Percentiles rank a stretch among this genome's conserved stretches.
phyloP scores from a whole-genome alignment of 2,329 filamentous ascomycete species.

The Diaporthe vexans region DNA sequence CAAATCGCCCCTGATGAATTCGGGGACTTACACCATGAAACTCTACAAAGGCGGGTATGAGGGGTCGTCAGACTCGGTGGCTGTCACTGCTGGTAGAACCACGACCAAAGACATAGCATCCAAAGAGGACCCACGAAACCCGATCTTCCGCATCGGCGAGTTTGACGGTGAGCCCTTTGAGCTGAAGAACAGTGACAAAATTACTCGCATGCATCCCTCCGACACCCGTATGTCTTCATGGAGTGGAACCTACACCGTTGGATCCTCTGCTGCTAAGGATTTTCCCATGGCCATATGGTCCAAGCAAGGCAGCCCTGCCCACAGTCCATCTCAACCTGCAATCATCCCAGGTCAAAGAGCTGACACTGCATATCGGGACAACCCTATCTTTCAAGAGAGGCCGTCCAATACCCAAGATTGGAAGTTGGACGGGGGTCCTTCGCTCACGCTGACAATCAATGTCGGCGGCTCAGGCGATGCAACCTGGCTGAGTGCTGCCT shows the following conservation, averaged over 20 bases:
- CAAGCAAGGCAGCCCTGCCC: constrained; percentile 59
- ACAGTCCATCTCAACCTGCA: constrained; percentile 65
- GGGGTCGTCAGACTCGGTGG: constrained; percentile 64
- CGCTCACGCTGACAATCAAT: constrained; percentile 67
- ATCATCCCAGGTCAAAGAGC: constrained; percentile 55
- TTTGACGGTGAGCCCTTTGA: constrained; percentile 70
- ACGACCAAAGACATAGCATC: constrained; percentile 66
- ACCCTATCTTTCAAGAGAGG: constrained; percentile 69
- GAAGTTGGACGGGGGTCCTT: constrained; percentile 50
- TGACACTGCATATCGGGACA: constrained; percentile 69
- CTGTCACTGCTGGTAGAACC: constrained; percentile 63
- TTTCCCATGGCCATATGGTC: constrained; percentile 73
- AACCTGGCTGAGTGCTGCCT: constrained; percentile 41
- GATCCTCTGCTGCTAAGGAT: constrained; percentile 58
- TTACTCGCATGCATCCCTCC: constrained; percentile 70
- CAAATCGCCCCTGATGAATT: constrained; percentile 76
- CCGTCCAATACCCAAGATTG: constrained; percentile 61
- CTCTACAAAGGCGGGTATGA: constrained; percentile 72
- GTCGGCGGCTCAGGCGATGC: constrained; percentile 16
- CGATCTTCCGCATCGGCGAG: constrained; percentile 68
- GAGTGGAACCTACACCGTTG: constrained; percentile 66
- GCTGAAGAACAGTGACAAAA: constrained; percentile 70
- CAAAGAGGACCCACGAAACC: constrained; percentile 51
- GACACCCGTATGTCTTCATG: constrained; percentile 68
- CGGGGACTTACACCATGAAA: constrained; percentile 77